A percentile compares a stretch with the other conserved stretches of the same genome.
These are phyloP conservation scores for Clonostachys sp. DNA, from an alignment of 2,329 filamentous ascomycete genomes.

Conservation along the genomic window DNA sequence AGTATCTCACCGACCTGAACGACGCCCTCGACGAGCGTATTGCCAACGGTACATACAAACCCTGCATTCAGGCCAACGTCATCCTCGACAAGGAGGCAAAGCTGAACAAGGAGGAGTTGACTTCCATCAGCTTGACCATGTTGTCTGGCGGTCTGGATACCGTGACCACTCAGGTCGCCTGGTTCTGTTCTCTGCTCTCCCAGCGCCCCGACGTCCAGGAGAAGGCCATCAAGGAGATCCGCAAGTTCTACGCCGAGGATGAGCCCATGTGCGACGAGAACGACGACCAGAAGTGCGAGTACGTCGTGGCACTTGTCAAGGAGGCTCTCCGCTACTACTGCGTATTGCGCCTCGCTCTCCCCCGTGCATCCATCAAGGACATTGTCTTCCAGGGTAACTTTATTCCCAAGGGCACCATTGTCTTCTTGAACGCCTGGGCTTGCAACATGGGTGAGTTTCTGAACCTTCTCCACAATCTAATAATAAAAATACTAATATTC, in stretches of 20 bases:
- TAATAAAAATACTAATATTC: neutral
- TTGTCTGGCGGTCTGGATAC: slow-evolving; percentile 64
- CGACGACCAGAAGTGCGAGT: slow-evolving; percentile 61
- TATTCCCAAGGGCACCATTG: slow-evolving; percentile 58
- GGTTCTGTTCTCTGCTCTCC: slow-evolving; percentile 57
- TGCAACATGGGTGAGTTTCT: slow-evolving; percentile 58
- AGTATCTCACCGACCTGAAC: slow-evolving; percentile 54
- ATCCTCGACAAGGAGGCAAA: slow-evolving; percentile 60
- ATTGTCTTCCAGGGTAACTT: slow-evolving; percentile 50
- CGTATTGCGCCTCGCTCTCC: slow-evolving; percentile 58
- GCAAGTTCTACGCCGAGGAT: slow-evolving; percentile 42
- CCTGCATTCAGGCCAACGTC: slow-evolving; percentile 64
- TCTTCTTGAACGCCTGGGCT: slow-evolving; percentile 65
- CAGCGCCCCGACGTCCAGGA: slow-evolving; percentile 58
- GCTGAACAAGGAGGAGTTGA: slow-evolving; percentile 58
- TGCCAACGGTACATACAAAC: slow-evolving; percentile 53
- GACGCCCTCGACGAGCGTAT: slow-evolving; percentile 55
- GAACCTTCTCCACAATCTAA: neutral
- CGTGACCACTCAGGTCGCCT: slow-evolving; percentile 60
- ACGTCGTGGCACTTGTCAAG: slow-evolving; percentile 57
- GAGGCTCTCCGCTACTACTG: slow-evolving; percentile 61
- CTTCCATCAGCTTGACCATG: slow-evolving; percentile 64
- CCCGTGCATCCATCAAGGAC: slow-evolving; percentile 56
- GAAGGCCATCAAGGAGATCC: slow-evolving; percentile 52
- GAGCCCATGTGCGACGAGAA: slow-evolving; percentile 54